Evolutionary conservation across 164 flowering plant genomes (phyloP).

Genomic region (Stephania japonica): DNA sequence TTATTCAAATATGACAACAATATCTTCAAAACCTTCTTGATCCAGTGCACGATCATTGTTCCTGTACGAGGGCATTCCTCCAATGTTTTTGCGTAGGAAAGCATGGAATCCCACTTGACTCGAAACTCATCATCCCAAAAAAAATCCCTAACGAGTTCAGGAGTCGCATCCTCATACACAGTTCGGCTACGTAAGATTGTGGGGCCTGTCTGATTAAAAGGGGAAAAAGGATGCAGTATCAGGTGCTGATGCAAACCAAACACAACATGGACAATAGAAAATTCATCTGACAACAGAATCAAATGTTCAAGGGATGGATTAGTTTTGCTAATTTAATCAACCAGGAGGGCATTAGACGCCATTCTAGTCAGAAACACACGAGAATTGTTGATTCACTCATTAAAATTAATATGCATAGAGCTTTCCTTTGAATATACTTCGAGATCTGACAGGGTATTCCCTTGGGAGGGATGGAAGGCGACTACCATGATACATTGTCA

Average conservation of each 20-base stretch:
- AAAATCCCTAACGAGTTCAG: slow-evolving; percentile 93
- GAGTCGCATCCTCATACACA: slow-evolving; percentile 87
- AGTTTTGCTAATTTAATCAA: neutral
- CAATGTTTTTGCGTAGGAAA: slow-evolving; percentile 51
- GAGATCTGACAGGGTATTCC: no score
- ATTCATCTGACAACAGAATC: neutral
- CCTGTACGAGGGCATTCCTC: slow-evolving; percentile 75
- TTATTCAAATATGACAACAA: neutral
- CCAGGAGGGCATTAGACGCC: neutral
- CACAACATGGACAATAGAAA: neutral
- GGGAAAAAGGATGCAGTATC: slow-evolving; percentile 8
- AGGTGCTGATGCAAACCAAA: neutral
- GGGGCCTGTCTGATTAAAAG: slow-evolving; percentile 57
- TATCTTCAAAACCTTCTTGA: slow-evolving; percentile 67
- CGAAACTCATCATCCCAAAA: slow-evolving; percentile 99
- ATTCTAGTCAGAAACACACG: neutral
- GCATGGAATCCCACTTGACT: slow-evolving; percentile 95
- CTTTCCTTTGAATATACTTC: neutral
- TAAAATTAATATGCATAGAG: neutral
- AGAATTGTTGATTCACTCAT: neutral
- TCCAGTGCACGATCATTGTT: slow-evolving; percentile 78
- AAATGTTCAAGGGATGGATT: neutral
- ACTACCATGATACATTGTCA: no score
- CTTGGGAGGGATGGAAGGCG: no score
- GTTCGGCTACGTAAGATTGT: slow-evolving; percentile 67